phyloP scores from a whole-genome alignment of 176 grass and related monocot genomes.

The Phoenix roebelenii region DNA sequence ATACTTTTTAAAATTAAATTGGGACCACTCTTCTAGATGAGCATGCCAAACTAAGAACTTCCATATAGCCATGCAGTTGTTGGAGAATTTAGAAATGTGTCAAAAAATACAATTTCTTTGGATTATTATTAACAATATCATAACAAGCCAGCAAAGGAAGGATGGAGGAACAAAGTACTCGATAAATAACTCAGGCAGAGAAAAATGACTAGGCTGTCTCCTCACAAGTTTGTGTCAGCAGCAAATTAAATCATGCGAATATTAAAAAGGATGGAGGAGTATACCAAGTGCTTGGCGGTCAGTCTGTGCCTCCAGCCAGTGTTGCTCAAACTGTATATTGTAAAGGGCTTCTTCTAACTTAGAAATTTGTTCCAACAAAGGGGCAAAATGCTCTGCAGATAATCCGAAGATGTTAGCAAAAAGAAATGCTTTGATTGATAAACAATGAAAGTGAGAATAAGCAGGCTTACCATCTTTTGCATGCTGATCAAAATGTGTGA shows the following conservation, averaged over 20 bases:
- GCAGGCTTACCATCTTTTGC: slow-evolving; percentile 70
- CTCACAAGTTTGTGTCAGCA: background rate
- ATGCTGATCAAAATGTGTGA: slow-evolving; percentile 70
- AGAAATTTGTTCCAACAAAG: slow-evolving; percentile 80
- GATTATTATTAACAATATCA: too few relatives aligned
- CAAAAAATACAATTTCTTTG: too few relatives aligned
- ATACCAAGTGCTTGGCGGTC: slow-evolving; percentile 87
- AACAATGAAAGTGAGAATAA: background rate
- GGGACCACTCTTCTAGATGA: too few relatives aligned
- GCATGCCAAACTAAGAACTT: too few relatives aligned
- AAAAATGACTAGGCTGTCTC: background rate
- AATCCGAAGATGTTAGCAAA: slow-evolving; percentile 15
- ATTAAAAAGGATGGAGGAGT: too few relatives aligned
- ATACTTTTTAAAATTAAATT: too few relatives aligned
- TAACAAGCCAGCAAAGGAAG: too few relatives aligned
- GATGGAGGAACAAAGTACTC: too few relatives aligned
- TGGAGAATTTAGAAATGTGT: too few relatives aligned
- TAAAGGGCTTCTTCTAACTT: slow-evolving; percentile 88
- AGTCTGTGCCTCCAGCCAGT: slow-evolving; percentile 86
- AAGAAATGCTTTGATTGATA: background rate
- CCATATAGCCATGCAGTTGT: too few relatives aligned
- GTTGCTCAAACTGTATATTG: slow-evolving; percentile 94
- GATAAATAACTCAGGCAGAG: too few relatives aligned
- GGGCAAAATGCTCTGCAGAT: slow-evolving; percentile 69
- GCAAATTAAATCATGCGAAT: background rate